Conservation (phyloP, 2,329 filamentous ascomycete species). For the Dactylellina parvicollis region DNA sequence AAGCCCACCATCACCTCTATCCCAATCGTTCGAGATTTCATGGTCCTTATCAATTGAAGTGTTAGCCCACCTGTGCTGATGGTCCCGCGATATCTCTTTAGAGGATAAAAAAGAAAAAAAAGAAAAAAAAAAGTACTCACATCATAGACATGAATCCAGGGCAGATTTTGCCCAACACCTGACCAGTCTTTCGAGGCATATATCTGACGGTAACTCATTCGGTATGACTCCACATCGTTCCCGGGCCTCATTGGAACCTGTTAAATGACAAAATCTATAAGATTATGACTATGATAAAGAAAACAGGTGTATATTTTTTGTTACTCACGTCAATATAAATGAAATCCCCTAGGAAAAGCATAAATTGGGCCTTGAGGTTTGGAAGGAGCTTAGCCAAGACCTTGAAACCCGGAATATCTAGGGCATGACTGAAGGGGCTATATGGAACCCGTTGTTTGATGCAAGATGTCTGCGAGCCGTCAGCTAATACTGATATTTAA, state of each 20-base stretch:
- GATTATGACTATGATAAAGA: background rate
- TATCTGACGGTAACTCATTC: constrained; percentile 78
- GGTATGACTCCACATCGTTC: constrained; percentile 42
- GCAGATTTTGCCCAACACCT: constrained; percentile 77
- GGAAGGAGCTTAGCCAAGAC: constrained; percentile 79
- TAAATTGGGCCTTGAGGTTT: constrained; percentile 77
- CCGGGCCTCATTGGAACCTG: constrained; percentile 47
- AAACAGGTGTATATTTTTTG: background rate
- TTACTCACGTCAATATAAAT: constrained; percentile 82
- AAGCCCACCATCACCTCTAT: constrained; percentile 79
- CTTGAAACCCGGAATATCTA: constrained; percentile 82
- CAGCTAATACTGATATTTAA: background rate
- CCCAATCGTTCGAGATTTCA: constrained; percentile 95
- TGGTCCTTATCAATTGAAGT: constrained; percentile 69
- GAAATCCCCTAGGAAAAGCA: constrained; percentile 86
- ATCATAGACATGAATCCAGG: constrained; percentile 96
- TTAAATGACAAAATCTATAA: background rate
- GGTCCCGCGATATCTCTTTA: background rate
- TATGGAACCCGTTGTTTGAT: constrained; percentile 93
- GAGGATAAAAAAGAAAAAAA: too few species aligned
- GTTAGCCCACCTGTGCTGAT: background rate
- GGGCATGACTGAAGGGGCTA: constrained; percentile 80
- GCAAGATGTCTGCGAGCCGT: constrained; percentile 73
- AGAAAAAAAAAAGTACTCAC: too few species aligned
- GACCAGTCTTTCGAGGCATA: constrained; percentile 95